A percentile compares a stretch with the other conserved stretches of the same genome.
Evolutionary conservation across 208 protist species (phyloP).

Genomic region (Leishmania guyanensis): DNA sequence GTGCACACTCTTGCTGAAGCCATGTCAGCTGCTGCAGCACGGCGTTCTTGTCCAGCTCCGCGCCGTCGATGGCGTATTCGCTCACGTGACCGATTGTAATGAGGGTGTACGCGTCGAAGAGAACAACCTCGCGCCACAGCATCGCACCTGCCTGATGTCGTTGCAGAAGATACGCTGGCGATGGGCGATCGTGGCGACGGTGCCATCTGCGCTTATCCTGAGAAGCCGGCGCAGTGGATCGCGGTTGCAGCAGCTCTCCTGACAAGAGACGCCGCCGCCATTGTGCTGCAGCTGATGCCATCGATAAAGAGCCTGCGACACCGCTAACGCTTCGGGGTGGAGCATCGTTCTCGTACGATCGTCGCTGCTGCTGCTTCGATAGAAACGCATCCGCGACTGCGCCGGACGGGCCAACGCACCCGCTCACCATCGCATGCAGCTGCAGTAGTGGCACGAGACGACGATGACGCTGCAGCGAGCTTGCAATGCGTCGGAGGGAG

Average conservation of each 20-base stretch:
- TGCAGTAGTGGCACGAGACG: constrained; percentile 59
- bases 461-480: constrained; percentile 52
- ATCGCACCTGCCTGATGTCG: constrained; percentile 26
- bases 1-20: constrained; percentile 25
- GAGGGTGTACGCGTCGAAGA: constrained; percentile 80
- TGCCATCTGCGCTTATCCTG: background rate
- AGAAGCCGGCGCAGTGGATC: background rate
- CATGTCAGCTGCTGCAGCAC: constrained; percentile 24
- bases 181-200: background rate
- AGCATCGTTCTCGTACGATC: background rate
- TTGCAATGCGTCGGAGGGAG: constrained; percentile 64
- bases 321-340: background rate
- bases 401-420: constrained; percentile 6
- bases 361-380: background rate
- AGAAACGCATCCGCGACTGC: background rate
- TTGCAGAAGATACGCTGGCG: background rate
- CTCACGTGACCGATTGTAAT: constrained; percentile 74
- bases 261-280: constrained; percentile 19
- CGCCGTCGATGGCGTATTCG: constrained; percentile 56
- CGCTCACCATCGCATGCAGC: constrained; percentile 41
- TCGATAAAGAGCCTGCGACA: background rate
- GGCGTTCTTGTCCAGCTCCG: constrained; percentile 14
- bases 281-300: constrained; percentile 4
- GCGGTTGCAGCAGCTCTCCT: background rate
- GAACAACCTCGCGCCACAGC: constrained; percentile 65